Percentiles rank a stretch among this genome's conserved stretches.
Conservation (phyloP, 805 yeast species). For the Groenewaldozyma tartarivorans region DNA sequence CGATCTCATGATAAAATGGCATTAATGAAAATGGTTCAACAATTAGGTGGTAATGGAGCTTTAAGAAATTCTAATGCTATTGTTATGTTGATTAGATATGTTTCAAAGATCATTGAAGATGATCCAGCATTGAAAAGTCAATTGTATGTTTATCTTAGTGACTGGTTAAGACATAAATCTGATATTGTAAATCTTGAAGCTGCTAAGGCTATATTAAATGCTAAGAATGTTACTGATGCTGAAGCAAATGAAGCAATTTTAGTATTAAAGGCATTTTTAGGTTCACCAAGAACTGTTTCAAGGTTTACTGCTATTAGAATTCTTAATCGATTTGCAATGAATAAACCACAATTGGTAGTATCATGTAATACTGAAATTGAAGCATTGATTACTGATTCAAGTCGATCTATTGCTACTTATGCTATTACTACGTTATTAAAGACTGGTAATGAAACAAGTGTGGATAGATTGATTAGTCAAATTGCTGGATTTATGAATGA, state of each 20-base stretch:
- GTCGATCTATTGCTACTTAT: constrained; percentile 88
- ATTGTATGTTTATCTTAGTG: constrained; percentile 54
- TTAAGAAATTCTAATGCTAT: constrained; percentile 76
- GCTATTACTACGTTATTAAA: constrained; percentile 93
- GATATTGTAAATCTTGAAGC: constrained; percentile 93
- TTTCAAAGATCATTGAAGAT: constrained; percentile 60
- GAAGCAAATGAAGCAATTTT: constrained; percentile 56
- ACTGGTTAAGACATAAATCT: constrained; percentile 68
- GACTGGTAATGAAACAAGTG: constrained; percentile 85
- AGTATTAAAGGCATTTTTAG: constrained; percentile 64
- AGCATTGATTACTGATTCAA: constrained; percentile 73
- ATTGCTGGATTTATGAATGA: constrained; percentile 86
- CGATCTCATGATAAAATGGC: constrained; percentile 93
- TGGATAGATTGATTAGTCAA: constrained; percentile 79
- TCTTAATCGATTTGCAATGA: constrained; percentile 74
- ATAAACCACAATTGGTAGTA: constrained; percentile 60
- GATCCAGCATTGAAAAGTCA: constrained; percentile 55
- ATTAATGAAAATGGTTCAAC: constrained; percentile 77
- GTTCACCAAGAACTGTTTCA: constrained; percentile 84
- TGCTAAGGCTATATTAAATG: constrained; percentile 58
- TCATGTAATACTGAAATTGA: constrained; percentile 82
- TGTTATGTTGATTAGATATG: constrained; percentile 75
- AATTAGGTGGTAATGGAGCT: constrained; percentile 36
- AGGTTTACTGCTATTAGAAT: constrained; percentile 91
- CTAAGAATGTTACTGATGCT: constrained; percentile 48